phyloP scores from a whole-genome alignment of 441 rosid species.

The Brassica hybrid region DNA sequence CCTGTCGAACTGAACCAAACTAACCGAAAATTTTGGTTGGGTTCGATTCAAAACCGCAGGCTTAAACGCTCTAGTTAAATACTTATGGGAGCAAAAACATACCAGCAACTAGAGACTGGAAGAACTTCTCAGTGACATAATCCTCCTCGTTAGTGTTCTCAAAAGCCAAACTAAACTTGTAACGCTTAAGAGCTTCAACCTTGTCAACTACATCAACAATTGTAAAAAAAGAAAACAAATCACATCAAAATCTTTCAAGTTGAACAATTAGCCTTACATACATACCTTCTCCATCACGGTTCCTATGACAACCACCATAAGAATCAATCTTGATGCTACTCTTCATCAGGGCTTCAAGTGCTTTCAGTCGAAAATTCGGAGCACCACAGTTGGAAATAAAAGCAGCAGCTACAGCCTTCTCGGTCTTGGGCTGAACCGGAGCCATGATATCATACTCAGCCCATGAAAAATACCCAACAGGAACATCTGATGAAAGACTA shows the following conservation, averaged over 20 bases:
- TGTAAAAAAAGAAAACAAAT: neutral
- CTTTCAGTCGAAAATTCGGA: conserved; percentile 87
- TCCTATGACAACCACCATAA: conserved; percentile 81
- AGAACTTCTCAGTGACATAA: conserved; percentile 92
- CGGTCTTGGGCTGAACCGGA: conserved; percentile 77
- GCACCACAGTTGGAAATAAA: conserved; percentile 93
- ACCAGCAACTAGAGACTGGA: conserved; percentile 97
- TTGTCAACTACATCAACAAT: conserved; percentile 68
- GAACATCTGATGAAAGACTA: conserved; percentile 94
- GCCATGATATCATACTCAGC: conserved; percentile 95
- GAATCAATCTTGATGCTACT: conserved; percentile 68
- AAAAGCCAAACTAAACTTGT: conserved; percentile 93
- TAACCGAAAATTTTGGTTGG: neutral
- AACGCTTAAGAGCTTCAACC: conserved; percentile 78
- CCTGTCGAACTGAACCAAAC: neutral
- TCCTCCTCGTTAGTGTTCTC: conserved; percentile 99
- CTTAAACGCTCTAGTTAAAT: neutral
- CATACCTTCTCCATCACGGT: conserved; percentile 71
- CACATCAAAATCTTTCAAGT: conserved; percentile 18
- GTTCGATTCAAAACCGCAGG: neutral
- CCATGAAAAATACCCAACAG: conserved; percentile 97
- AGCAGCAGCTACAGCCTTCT: conserved; percentile 88
- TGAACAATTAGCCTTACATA: neutral
- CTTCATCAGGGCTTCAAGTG: conserved; percentile 70
- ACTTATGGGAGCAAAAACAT: conserved; percentile 23